A percentile compares a stretch with the other conserved stretches of the same genome.
Conservation (phyloP, 371 early-diverging fungal species). For the Lichtheimia corymbifera region DNA sequence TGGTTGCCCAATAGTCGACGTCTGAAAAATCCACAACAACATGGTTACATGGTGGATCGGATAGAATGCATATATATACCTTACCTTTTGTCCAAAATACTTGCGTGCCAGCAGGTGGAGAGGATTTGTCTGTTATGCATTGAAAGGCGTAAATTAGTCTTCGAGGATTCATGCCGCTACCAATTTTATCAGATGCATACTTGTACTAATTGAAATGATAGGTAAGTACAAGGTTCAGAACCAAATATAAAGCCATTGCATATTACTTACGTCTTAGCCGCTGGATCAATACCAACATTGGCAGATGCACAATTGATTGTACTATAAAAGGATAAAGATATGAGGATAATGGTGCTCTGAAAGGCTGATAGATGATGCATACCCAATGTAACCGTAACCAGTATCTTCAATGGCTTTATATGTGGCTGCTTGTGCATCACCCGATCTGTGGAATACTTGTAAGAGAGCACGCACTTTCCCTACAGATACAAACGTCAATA, state of each 20-base stretch:
- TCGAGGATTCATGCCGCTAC: no score
- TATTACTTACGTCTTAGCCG: no score
- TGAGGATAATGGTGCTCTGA: neutral
- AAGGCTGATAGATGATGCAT: neutral
- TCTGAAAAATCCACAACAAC: no score
- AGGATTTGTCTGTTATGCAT: no score
- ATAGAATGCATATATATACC: no score
- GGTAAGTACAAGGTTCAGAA: neutral
- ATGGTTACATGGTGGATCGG: no score
- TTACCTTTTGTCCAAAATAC: no score
- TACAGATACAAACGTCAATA: neutral
- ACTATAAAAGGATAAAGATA: neutral
- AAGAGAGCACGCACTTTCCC: no score
- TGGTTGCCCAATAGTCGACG: no score
- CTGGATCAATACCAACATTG: neutral
- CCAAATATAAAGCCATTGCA: no score
- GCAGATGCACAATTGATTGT: slow-evolving; percentile 1
- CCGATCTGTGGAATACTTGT: neutral
- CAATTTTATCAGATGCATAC: neutral
- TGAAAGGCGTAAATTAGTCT: no score
- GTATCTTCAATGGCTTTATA: neutral
- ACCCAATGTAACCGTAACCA: slow-evolving; percentile 7
- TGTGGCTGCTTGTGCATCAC: neutral
- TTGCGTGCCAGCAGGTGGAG: no score
- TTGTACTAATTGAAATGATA: neutral